Percentiles rank a stretch among this genome's conserved stretches.
These are phyloP conservation scores for Beauveria australis DNA, from an alignment of 2,329 filamentous ascomycete genomes.

Conservation along the genomic window DNA sequence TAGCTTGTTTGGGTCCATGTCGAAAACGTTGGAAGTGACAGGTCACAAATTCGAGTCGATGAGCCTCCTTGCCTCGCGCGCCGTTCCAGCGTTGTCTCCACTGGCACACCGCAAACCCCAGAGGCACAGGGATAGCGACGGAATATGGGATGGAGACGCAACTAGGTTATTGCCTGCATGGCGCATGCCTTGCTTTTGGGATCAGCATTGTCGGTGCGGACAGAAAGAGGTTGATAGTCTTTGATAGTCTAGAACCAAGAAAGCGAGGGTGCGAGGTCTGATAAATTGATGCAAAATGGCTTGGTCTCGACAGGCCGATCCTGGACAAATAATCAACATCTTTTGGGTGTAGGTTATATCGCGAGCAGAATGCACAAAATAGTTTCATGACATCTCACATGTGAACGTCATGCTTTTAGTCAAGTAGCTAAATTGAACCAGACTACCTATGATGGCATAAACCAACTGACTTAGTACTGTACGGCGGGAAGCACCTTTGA, in stretches of 20 bases:
- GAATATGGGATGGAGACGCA: not conserved
- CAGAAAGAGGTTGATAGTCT: not conserved
- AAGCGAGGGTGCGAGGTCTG: not conserved
- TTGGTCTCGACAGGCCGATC: not conserved
- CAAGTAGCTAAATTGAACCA: too few species aligned
- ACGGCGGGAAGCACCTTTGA: too few species aligned
- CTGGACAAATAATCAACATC: too few species aligned
- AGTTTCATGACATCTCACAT: too few species aligned
- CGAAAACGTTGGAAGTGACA: not conserved
- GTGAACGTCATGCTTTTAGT: too few species aligned
- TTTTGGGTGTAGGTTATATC: too few species aligned
- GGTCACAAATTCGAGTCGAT: not conserved
- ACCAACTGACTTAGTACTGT: too few species aligned
- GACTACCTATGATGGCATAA: too few species aligned
- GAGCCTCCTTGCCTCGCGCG: not conserved
- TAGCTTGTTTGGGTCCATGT: not conserved
- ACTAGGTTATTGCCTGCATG: not conserved
- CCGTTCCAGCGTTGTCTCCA: not conserved
- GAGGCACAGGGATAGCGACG: not conserved
- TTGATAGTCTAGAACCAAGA: not conserved
- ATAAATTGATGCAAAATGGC: not conserved
- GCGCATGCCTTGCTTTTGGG: not conserved
- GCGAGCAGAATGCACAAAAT: too few species aligned
- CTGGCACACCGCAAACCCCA: not conserved
- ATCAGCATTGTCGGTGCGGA: not conserved